phyloP scores from a whole-genome alignment of 345 rosid species.

The Gossypium herbaceum region DNA sequence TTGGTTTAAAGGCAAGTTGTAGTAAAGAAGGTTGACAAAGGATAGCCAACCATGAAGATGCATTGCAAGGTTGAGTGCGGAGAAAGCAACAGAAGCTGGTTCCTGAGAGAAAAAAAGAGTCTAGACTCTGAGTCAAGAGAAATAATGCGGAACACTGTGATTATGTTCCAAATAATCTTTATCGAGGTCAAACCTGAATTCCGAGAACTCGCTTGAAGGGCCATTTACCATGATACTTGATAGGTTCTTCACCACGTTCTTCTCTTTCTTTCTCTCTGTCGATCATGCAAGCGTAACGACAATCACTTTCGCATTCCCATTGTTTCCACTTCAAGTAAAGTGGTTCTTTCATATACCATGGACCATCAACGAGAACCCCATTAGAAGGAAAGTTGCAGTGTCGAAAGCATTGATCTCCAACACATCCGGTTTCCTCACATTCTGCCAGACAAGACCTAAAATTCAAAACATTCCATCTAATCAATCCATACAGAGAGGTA shows the following conservation, averaged over 20 bases:
- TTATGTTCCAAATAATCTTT: neutral
- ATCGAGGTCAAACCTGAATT: slow-evolving; percentile 45
- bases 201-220: slow-evolving; percentile 70
- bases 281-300: slow-evolving; percentile 73
- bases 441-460: slow-evolving; percentile 51
- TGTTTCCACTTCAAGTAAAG: slow-evolving; percentile 61
- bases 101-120: slow-evolving; percentile 33
- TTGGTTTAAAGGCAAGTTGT: slow-evolving; percentile 53
- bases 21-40: slow-evolving; percentile 56
- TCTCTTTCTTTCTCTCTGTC: slow-evolving; percentile 55
- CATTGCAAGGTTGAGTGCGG: slow-evolving; percentile 65
- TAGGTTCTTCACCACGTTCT: slow-evolving; percentile 40
- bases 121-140: neutral
- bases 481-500: neutral
- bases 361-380: slow-evolving; percentile 35
- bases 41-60: slow-evolving; percentile 84
- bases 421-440: slow-evolving; percentile 58
- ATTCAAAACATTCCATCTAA: slow-evolving; percentile 6
- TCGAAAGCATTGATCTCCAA: slow-evolving; percentile 56
- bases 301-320: slow-evolving; percentile 74
- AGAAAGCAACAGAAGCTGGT: slow-evolving; percentile 68
- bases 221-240: slow-evolving; percentile 87
- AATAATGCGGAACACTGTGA: neutral
- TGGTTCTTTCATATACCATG: slow-evolving; percentile 72
- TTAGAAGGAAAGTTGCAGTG: slow-evolving; percentile 55